These are phyloP conservation scores for Macrolepiota dolichaula DNA, from an alignment of 768 basidiomycete species.

Conservation along the genomic window DNA sequence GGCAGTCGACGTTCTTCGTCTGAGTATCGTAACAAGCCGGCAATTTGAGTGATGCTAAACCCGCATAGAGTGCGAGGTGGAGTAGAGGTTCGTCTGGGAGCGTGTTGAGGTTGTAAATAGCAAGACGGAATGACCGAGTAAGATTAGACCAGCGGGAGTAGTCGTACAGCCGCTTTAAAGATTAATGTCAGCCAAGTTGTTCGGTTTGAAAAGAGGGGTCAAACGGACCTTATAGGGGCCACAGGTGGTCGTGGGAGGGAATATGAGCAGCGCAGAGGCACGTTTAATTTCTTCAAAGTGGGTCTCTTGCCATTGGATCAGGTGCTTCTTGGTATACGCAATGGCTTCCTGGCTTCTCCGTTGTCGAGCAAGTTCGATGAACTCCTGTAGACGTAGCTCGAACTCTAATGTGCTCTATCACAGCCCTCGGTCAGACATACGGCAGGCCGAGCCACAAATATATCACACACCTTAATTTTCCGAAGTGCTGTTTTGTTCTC, in stretches of 20 bases:
- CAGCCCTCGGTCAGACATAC: neutral
- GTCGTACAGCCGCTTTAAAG: constrained; percentile 76
- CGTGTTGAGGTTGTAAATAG: constrained; percentile 84
- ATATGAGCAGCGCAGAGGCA: constrained; percentile 75
- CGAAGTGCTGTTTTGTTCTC: constrained; percentile 93
- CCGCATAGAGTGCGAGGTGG: constrained; percentile 86
- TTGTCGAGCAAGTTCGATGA: constrained; percentile 82
- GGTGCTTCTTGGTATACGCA: constrained; percentile 76
- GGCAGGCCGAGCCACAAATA: neutral
- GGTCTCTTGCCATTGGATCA: constrained; percentile 79
- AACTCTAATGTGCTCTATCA: constrained; percentile 91
- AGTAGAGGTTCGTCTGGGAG: constrained; percentile 86
- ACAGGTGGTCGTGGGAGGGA: constrained; percentile 65
- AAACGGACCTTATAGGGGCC: constrained; percentile 72
- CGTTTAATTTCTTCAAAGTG: constrained; percentile 76
- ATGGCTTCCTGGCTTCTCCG: constrained; percentile 74
- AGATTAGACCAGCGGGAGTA: constrained; percentile 72
- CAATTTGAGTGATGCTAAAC: constrained; percentile 85
- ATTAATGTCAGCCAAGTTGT: constrained; percentile 7
- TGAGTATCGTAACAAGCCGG: constrained; percentile 71
- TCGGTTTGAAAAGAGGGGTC: neutral
- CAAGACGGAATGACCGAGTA: constrained; percentile 74
- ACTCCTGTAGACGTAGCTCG: constrained; percentile 92
- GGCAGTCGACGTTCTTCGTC: constrained; percentile 81
- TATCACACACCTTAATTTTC: constrained; percentile 71